phyloP scores from a whole-genome alignment of 441 rosid species.

The Adansonia gregorii region DNA sequence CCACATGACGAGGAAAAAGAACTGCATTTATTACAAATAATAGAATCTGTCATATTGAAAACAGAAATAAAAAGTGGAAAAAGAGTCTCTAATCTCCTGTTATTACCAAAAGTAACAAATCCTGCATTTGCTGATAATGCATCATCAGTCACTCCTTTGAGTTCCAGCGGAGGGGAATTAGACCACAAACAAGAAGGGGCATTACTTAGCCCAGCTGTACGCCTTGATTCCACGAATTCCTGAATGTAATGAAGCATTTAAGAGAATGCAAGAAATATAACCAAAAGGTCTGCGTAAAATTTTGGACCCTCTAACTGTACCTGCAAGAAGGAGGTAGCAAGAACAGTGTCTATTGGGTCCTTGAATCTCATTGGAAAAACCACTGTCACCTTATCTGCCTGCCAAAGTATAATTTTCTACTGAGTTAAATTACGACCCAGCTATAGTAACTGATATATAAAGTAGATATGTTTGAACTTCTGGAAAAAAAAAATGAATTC shows the following conservation, averaged over 20 bases:
- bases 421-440: not conserved
- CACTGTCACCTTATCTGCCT: constrained; percentile 85
- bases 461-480: not conserved
- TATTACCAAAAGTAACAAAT: constrained; percentile 89
- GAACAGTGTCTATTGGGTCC: constrained; percentile 73
- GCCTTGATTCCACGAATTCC: constrained; percentile 96
- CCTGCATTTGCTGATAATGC: constrained; percentile 88
- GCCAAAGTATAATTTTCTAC: constrained; percentile 28
- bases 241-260: constrained; percentile 31
- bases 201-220: constrained; percentile 71
- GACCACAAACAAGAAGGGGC: constrained; percentile 95
- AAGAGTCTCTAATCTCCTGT: constrained; percentile 23
- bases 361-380: constrained; percentile 94
- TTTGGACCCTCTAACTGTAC: constrained; percentile 39
- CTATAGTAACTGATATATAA: not conserved
- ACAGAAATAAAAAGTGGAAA: constrained; percentile 14
- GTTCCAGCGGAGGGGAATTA: constrained; percentile 66
- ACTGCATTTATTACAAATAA: constrained; percentile 45
- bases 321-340: constrained; percentile 93
- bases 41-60: constrained; percentile 23
- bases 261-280: constrained; percentile 21
- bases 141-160: constrained; percentile 72
- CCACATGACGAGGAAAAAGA: constrained; percentile 85
- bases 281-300: not conserved
- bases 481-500: not conserved